Percentiles rank a stretch among this genome's conserved stretches.
phyloP scores from a whole-genome alignment of 345 rosid species.

The Angophora floribunda region DNA sequence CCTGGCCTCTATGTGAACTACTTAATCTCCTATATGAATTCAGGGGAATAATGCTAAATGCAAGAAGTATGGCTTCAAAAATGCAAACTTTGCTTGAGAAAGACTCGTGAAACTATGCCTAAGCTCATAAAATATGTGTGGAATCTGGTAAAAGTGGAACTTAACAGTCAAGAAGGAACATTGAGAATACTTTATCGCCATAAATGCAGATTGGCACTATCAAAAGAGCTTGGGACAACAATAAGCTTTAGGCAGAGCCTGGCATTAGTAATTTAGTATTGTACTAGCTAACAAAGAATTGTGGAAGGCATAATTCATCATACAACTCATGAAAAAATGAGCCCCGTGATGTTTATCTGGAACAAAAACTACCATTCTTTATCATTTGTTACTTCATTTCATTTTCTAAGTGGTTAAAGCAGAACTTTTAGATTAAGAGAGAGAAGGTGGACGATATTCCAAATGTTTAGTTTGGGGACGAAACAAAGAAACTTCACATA shows the following conservation, averaged over 20 bases:
- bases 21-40: background rate
- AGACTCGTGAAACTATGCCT: background rate
- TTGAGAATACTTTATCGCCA: background rate
- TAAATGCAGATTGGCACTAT: background rate
- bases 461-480: background rate
- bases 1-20: background rate
- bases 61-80: background rate
- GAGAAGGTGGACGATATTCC: background rate
- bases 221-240: background rate
- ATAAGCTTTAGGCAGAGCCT: background rate
- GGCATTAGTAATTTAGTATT: no score
- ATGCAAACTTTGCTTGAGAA: background rate
- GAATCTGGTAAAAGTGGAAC: background rate
- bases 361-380: background rate
- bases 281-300: background rate
- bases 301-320: background rate
- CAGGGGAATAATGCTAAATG: background rate
- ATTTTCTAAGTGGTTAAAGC: background rate
- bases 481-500: background rate
- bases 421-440: background rate
- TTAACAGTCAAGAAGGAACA: background rate
- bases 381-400: background rate
- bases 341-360: background rate
- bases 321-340: background rate
- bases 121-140: background rate